These are phyloP conservation scores for Lentinula raphanica DNA, from an alignment of 768 basidiomycete species.

Conservation along the genomic window DNA sequence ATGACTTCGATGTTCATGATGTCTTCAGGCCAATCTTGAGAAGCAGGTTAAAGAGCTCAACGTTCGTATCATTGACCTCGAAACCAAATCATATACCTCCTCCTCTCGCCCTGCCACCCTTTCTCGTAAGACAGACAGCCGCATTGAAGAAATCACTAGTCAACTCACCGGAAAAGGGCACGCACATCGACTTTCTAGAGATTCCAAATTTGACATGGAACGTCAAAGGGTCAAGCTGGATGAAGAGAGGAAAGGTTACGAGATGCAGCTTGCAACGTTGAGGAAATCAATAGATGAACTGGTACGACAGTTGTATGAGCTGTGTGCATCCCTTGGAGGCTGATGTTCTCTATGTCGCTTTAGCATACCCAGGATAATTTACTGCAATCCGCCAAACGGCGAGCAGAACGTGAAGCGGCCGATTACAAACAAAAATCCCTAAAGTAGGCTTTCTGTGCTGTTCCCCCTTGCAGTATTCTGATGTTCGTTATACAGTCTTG, in stretches of 20 bases:
- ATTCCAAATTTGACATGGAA: constrained; percentile 56
- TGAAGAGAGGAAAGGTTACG: constrained; percentile 58
- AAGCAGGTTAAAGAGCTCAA: constrained; percentile 84
- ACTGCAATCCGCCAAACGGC: constrained; percentile 66
- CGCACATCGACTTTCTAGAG: constrained; percentile 27
- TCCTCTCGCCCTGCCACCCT: constrained; percentile 52
- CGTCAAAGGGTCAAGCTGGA: constrained; percentile 58
- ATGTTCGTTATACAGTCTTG: constrained; percentile 35
- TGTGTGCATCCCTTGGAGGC: no score
- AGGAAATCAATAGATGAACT: constrained; percentile 55
- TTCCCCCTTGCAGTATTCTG: neutral
- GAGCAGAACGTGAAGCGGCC: constrained; percentile 70
- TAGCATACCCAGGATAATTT: constrained; percentile 69
- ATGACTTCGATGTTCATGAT: constrained; percentile 3
- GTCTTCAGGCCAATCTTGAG: constrained; percentile 66
- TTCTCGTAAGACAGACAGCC: constrained; percentile 58
- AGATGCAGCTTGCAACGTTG: constrained; percentile 51
- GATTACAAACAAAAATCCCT: constrained; percentile 70
- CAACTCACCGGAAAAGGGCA: constrained; percentile 34
- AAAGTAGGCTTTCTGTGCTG: constrained; percentile 34
- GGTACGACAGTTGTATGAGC: no score
- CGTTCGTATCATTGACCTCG: constrained; percentile 75
- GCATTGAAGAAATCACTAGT: constrained; percentile 67
- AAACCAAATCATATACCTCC: constrained; percentile 68
- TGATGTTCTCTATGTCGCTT: constrained; percentile 6